Conservation (phyloP, 805 yeast species). For the Spathaspora arborariae region DNA sequence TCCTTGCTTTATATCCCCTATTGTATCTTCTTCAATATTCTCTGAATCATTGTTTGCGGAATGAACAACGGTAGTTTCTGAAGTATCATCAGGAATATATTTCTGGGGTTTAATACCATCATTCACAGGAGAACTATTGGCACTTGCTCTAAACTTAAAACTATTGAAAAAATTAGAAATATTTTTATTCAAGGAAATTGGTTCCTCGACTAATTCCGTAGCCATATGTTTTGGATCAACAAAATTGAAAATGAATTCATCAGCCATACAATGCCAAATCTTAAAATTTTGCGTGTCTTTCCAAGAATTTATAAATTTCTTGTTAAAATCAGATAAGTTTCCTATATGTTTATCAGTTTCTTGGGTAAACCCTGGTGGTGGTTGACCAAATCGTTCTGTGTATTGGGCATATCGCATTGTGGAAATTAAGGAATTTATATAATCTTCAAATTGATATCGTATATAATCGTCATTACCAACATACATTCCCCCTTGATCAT, state of each 20-base stretch:
- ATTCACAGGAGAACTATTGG: slow-evolving; percentile 5
- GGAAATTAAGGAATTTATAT: slow-evolving; percentile 70
- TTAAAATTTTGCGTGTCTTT: slow-evolving; percentile 28
- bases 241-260: slow-evolving; percentile 43
- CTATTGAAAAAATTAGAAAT: slow-evolving; percentile 24
- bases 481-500: slow-evolving; percentile 13
- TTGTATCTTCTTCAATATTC: slow-evolving; percentile 4
- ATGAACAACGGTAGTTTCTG: neutral
- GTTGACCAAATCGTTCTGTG: slow-evolving; percentile 30
- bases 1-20: neutral
- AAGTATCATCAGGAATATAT: slow-evolving; percentile 12
- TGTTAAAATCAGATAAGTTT: slow-evolving; percentile 26
- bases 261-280: slow-evolving; percentile 40
- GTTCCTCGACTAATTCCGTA: slow-evolving; percentile 4
- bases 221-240: slow-evolving; percentile 37
- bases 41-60: slow-evolving; percentile 1
- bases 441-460: slow-evolving; percentile 86
- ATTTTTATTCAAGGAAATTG: slow-evolving; percentile 6
- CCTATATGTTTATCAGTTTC: slow-evolving; percentile 21
- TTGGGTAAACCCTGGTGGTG: slow-evolving; percentile 41
- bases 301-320: slow-evolving; percentile 33
- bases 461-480: slow-evolving; percentile 73
- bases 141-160: slow-evolving; percentile 13
- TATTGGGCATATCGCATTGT: slow-evolving; percentile 68
- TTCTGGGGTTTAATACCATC: slow-evolving; percentile 21